These are phyloP conservation scores for Trichoderma cornu-damae DNA, from an alignment of 2,329 filamentous ascomycete species.

Conservation along the genomic window DNA sequence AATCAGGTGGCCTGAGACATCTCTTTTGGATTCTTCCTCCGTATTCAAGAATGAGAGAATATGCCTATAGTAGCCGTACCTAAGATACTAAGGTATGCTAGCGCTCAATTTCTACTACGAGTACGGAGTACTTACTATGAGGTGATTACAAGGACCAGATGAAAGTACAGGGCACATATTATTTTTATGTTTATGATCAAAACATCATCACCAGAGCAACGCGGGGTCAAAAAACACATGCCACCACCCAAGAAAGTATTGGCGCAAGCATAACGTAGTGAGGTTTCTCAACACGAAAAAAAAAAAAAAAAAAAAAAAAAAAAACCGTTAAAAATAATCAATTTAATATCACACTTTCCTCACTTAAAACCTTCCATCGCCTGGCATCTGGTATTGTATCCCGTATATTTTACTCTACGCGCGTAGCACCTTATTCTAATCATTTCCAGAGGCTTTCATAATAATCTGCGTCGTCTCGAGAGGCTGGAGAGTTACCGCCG, in stretches of 20 bases:
- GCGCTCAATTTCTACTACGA: neutral
- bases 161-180: neutral
- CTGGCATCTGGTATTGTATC: neutral
- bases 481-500: conserved; percentile 6
- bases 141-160: no score
- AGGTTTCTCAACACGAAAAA: neutral
- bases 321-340: no score
- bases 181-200: no score
- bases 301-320: no score
- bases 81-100: neutral
- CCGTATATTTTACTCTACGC: neutral
- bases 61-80: neutral
- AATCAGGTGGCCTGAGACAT: no score
- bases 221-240: conserved; percentile 11
- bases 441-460: neutral
- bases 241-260: neutral
- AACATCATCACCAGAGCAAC: conserved; percentile 11
- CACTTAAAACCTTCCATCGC: neutral
- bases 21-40: no score
- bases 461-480: neutral
- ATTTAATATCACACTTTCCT: neutral
- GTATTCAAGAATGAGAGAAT: no score
- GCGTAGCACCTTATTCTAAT: neutral
- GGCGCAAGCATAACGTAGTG: neutral
- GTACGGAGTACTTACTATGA: neutral